These are phyloP conservation scores for Lepidium didymum DNA, from an alignment of 345 rosid species.

Conservation along the genomic window DNA sequence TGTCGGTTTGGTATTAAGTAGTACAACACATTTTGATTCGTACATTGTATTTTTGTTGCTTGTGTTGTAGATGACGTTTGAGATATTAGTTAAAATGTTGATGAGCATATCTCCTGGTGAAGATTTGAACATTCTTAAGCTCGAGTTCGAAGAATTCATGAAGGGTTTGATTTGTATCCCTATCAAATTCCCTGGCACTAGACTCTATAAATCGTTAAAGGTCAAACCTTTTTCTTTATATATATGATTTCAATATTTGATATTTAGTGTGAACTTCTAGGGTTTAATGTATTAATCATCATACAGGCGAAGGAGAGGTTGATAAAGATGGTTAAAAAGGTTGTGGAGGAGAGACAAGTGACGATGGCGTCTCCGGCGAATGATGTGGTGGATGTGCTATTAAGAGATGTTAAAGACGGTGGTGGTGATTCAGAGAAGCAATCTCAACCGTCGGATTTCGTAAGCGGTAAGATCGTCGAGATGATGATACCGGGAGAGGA, in stretches of 20 bases:
- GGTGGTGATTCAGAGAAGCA: slow-evolving; percentile 45
- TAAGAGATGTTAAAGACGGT: slow-evolving; percentile 37
- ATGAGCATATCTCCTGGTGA: slow-evolving; percentile 63
- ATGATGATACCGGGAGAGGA: slow-evolving; percentile 99
- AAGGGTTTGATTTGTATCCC: slow-evolving; percentile 93
- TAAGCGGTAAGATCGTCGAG: slow-evolving; percentile 69
- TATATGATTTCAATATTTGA: neutral
- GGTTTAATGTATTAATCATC: slow-evolving; percentile 3
- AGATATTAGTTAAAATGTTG: slow-evolving; percentile 62
- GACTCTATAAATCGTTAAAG: slow-evolving; percentile 78
- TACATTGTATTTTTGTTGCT: neutral
- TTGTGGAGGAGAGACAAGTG: slow-evolving; percentile 54
- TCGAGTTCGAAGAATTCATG: slow-evolving; percentile 76
- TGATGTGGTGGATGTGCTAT: slow-evolving; percentile 64
- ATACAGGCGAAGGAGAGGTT: slow-evolving; percentile 76
- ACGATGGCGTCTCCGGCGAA: slow-evolving; percentile 23
- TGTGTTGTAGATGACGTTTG: slow-evolving; percentile 55
- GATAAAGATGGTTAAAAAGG: slow-evolving; percentile 51
- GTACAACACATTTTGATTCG: neutral
- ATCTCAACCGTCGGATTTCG: slow-evolving; percentile 60
- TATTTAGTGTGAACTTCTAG: neutral
- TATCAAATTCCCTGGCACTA: slow-evolving; percentile 81
- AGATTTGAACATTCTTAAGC: slow-evolving; percentile 56
- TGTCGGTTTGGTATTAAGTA: neutral
- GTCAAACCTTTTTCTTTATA: slow-evolving; percentile 26